These are phyloP conservation scores for Neonothopanus nambi DNA, from an alignment of 1,284 basidiomycete genomes.

Conservation along the genomic window DNA sequence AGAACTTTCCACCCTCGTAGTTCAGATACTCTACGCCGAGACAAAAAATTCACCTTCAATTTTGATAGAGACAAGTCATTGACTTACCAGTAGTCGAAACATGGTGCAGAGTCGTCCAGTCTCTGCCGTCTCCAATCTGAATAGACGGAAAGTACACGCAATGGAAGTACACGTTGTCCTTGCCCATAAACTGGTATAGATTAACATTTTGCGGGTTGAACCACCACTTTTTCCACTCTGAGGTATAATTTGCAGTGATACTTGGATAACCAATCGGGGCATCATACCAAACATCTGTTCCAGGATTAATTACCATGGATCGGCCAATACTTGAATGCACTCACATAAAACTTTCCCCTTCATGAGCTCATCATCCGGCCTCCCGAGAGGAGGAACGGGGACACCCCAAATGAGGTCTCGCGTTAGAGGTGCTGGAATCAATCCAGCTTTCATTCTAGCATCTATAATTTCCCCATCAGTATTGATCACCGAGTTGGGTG, in stretches of 20 bases:
- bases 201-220: conserved; percentile 89
- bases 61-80: conserved; percentile 9
- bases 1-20: conserved; percentile 99
- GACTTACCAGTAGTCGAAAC: conserved; percentile 89
- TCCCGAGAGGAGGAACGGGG: conserved; percentile 78
- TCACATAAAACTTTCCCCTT: conserved; percentile 94
- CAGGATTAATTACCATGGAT: conserved; percentile 14
- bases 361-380: conserved; percentile 81
- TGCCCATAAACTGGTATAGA: conserved; percentile 99
- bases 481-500: conserved; percentile 89
- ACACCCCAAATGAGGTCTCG: conserved; percentile 98
- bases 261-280: conserved; percentile 97
- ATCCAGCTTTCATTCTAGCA: conserved; percentile 84
- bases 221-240: conserved; percentile 98
- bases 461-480: conserved; percentile 88
- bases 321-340: conserved; percentile 30
- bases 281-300: conserved; percentile 91
- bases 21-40: conserved; percentile 84
- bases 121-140: conserved; percentile 85
- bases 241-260: conserved; percentile 95
- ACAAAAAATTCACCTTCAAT: conserved; percentile 3
- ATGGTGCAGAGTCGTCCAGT: conserved; percentile 95
- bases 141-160: conserved; percentile 95
- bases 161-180: conserved; percentile 98
- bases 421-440: conserved; percentile 90